phyloP scores from a whole-genome alignment of 2,329 filamentous ascomycete genomes.

The Moelleriella libera region DNA sequence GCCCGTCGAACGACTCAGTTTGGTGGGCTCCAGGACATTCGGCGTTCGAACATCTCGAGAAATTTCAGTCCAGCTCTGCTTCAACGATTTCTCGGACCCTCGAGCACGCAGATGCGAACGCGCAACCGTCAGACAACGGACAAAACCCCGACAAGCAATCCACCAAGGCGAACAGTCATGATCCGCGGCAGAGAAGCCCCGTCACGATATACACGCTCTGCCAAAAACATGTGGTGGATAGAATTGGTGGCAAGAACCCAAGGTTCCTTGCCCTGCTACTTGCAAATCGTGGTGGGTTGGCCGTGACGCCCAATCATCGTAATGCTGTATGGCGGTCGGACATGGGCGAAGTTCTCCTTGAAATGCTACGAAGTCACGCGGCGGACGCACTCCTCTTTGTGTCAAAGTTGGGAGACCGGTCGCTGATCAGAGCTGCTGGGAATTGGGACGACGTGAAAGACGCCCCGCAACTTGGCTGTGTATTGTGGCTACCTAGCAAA shows the following conservation, averaged over 20 bases:
- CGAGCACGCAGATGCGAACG: not conserved
- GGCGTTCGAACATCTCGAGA: conserved; percentile 13
- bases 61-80: not conserved
- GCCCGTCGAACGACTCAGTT: conserved; percentile 35
- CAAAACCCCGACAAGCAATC: not conserved
- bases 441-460: conserved; percentile 28
- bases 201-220: conserved; percentile 14
- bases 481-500: conserved; percentile 25
- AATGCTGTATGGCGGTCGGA: conserved; percentile 26
- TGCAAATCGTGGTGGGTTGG: conserved; percentile 13
- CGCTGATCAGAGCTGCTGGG: conserved; percentile 24
- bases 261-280: conserved; percentile 8
- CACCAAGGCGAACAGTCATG: not conserved
- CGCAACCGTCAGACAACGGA: not conserved
- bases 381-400: conserved; percentile 27
- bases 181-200: conserved; percentile 5
- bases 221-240: conserved; percentile 15
- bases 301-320: conserved; percentile 4
- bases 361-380: conserved; percentile 32
- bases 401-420: conserved; percentile 12
- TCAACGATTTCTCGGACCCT: not conserved
- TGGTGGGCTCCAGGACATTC: conserved; percentile 43
- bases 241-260: conserved; percentile 7
- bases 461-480: conserved; percentile 25
- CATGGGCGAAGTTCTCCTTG: conserved; percentile 39